These are phyloP conservation scores for Mycena vitilis DNA, from an alignment of 768 basidiomycete species.

Conservation along the genomic window DNA sequence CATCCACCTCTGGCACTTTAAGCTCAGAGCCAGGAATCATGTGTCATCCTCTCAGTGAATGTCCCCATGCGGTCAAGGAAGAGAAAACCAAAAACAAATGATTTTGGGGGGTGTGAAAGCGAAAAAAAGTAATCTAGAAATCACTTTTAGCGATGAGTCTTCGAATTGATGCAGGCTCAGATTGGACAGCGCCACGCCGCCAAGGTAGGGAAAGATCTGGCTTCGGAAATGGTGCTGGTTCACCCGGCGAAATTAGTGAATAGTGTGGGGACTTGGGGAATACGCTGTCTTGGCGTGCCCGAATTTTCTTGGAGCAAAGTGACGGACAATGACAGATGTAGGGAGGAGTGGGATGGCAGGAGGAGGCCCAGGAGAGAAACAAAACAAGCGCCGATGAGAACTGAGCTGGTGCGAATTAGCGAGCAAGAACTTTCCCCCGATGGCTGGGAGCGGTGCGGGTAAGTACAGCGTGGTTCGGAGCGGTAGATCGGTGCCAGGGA, in stretches of 20 bases:
- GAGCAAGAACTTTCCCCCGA: background rate
- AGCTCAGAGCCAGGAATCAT: constrained; percentile 34
- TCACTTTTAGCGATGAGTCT: constrained; percentile 11
- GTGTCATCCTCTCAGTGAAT: constrained; percentile 29
- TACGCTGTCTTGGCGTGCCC: constrained; percentile 9
- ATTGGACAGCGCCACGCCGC: constrained; percentile 12
- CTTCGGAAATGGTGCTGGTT: constrained; percentile 11
- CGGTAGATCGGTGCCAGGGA: background rate
- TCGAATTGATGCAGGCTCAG: constrained; percentile 18
- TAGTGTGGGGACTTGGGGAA: constrained; percentile 22
- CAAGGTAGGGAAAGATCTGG: constrained; percentile 9
- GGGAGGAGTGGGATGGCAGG: constrained; percentile 1
- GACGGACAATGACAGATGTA: background rate
- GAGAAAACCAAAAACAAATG: constrained; percentile 32
- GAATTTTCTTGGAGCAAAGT: constrained; percentile 2
- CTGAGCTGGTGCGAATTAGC: background rate
- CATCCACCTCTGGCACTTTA: constrained; percentile 37
- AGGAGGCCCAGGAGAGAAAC: background rate
- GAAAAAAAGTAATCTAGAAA: constrained; percentile 18
- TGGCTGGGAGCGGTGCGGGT: background rate
- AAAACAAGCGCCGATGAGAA: background rate
- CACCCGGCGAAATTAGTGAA: constrained; percentile 8
- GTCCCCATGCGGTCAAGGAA: constrained; percentile 34
- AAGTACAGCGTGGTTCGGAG: background rate
- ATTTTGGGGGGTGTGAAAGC: constrained; percentile 30